phyloP scores from a whole-genome alignment of 768 basidiomycete species.

The Pleurotus pulmonarius region DNA sequence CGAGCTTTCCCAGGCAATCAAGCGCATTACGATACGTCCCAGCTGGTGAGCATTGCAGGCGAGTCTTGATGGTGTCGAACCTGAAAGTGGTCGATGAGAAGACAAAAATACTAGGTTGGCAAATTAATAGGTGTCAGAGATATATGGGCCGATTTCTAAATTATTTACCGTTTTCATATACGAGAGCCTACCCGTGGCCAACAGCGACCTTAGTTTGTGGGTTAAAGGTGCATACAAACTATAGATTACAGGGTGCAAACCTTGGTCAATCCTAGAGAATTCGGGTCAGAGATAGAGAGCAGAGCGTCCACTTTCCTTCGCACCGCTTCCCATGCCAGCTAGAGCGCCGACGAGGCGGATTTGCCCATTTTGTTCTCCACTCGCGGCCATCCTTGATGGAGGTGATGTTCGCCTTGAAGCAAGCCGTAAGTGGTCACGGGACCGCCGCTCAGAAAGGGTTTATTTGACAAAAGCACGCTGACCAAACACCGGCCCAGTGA shows the following conservation, averaged over 20 bases:
- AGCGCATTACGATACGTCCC: constrained; percentile 61
- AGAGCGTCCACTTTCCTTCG: no score
- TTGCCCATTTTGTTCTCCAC: constrained; percentile 22
- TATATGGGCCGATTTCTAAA: no score
- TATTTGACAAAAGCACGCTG: background rate
- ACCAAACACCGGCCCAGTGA: background rate
- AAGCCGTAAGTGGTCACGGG: background rate
- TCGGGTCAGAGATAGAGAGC: no score
- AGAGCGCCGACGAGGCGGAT: constrained; percentile 52
- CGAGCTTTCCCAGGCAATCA: constrained; percentile 53
- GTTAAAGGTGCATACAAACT: no score
- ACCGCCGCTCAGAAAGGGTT: background rate
- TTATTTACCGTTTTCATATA: no score
- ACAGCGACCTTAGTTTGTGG: constrained; percentile 49
- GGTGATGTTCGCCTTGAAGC: background rate
- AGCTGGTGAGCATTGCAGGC: constrained; percentile 64
- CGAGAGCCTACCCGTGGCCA: constrained; percentile 54
- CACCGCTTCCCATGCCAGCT: constrained; percentile 62
- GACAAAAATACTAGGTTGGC: background rate
- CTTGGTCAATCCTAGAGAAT: constrained; percentile 44
- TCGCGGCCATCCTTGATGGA: background rate
- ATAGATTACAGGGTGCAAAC: constrained; percentile 20
- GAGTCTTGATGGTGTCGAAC: constrained; percentile 73
- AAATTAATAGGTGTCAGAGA: no score
- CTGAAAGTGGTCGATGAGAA: constrained; percentile 25